phyloP scores from a whole-genome alignment of 2,329 filamentous ascomycete genomes.

The Aspergillus sp. region DNA sequence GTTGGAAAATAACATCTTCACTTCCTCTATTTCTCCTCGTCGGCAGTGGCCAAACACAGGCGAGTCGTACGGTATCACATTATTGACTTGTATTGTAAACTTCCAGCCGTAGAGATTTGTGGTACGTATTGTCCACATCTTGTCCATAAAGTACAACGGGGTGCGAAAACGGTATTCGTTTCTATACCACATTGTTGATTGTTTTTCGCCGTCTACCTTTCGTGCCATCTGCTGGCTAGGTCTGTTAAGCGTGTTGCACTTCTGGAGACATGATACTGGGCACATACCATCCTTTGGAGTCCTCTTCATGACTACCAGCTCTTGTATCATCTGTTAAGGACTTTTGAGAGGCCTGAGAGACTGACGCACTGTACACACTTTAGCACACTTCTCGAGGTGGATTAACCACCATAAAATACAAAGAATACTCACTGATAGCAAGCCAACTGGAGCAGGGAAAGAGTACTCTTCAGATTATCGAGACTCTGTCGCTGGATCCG shows the following conservation, averaged over 20 bases:
- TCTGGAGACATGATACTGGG: no score
- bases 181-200: background rate
- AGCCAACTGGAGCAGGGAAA: background rate
- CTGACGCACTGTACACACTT: no score
- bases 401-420: background rate
- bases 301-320: background rate
- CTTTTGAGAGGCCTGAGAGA: background rate
- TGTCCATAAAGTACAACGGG: background rate
- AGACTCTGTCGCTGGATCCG: background rate
- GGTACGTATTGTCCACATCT: background rate
- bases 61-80: background rate
- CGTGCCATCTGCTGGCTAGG: background rate
- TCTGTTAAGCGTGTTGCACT: background rate
- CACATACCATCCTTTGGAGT: background rate
- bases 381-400: background rate
- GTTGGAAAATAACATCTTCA: background rate
- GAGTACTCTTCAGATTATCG: background rate
- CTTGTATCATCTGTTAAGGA: no score
- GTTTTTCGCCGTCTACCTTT: background rate
- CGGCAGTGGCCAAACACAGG: accelerated
- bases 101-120: background rate
- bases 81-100: background rate
- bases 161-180: background rate
- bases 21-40: background rate
- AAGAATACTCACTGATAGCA: background rate